Percentiles rank a stretch among this genome's conserved stretches.
These are phyloP conservation scores for Malassezia psittaci DNA, from an alignment of 1,284 basidiomycete species.

Conservation along the genomic window DNA sequence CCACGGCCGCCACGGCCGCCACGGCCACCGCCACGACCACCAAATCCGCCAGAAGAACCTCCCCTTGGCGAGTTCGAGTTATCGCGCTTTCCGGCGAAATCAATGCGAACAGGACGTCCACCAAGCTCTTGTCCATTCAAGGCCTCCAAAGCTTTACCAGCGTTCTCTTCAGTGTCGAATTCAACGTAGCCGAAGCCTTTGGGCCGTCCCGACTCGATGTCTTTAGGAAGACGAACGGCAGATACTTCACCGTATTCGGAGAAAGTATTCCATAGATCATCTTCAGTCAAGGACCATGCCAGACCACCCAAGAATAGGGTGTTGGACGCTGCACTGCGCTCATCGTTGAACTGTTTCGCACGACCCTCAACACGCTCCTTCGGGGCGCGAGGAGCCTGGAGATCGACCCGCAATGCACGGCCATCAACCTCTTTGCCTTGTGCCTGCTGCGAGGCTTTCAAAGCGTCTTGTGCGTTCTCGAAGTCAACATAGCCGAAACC, in stretches of 20 bases:
- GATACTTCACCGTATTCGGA: constrained; percentile 79
- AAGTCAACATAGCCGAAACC: constrained; percentile 93
- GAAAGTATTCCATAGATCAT: constrained; percentile 82
- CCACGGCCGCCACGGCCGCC: constrained; percentile 22
- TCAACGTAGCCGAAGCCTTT: constrained; percentile 98
- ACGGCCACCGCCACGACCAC: constrained; percentile 51
- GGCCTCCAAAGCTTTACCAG: constrained; percentile 66
- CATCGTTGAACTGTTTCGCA: constrained; percentile 59
- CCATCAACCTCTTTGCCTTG: constrained; percentile 82
- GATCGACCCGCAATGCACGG: constrained; percentile 75
- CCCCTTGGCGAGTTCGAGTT: constrained; percentile 54
- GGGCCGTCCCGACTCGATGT: constrained; percentile 75
- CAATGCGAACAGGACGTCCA: constrained; percentile 70
- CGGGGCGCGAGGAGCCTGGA: constrained; percentile 57
- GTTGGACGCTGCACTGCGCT: constrained; percentile 58
- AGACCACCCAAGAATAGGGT: constrained; percentile 87
- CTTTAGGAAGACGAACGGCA: constrained; percentile 81
- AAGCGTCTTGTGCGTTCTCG: constrained; percentile 49
- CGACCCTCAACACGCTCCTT: constrained; percentile 61
- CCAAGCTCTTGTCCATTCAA: constrained; percentile 68
- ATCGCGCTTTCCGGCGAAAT: constrained; percentile 61
- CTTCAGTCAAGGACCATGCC: constrained; percentile 69
- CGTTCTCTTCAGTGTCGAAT: constrained; percentile 68
- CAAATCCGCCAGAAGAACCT: constrained; percentile 50
- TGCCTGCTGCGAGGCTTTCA: constrained; percentile 60